These are phyloP conservation scores for Amanita brunnescens DNA, from an alignment of 768 basidiomycete species.

Conservation along the genomic window DNA sequence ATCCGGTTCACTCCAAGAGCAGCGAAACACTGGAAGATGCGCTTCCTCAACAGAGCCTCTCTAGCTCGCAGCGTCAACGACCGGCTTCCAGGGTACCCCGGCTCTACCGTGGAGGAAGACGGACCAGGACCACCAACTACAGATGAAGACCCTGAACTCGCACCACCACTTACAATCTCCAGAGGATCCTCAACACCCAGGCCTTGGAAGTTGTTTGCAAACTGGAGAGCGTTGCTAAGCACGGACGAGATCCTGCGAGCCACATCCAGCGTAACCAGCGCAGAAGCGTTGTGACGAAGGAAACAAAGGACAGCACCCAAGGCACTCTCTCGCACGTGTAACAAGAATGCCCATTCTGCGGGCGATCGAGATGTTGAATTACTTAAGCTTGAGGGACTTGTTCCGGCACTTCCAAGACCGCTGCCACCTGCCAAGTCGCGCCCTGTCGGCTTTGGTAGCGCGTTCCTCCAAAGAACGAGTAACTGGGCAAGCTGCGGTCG, in stretches of 20 bases:
- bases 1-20: slow-evolving; percentile 72
- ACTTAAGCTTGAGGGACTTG: background rate
- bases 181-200: slow-evolving; percentile 58
- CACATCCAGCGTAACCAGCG: slow-evolving; percentile 84
- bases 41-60: slow-evolving; percentile 75
- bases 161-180: background rate
- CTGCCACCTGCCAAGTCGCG: slow-evolving; percentile 46
- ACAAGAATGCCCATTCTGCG: slow-evolving; percentile 84
- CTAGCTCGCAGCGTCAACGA: slow-evolving; percentile 58
- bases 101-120: slow-evolving; percentile 20
- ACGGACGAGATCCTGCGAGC: slow-evolving; percentile 82
- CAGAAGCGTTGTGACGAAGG: slow-evolving; percentile 64
- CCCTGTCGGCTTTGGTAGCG: slow-evolving; percentile 87
- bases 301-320: slow-evolving; percentile 86
- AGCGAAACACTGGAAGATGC: slow-evolving; percentile 86
- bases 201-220: slow-evolving; percentile 75
- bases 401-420: background rate
- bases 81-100: slow-evolving; percentile 22
- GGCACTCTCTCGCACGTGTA: slow-evolving; percentile 86
- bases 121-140: background rate
- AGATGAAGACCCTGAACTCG: slow-evolving; percentile 1
- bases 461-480: slow-evolving; percentile 94
- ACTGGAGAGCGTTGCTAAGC: slow-evolving; percentile 83
- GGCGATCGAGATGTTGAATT: slow-evolving; percentile 37
- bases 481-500: slow-evolving; percentile 89